phyloP scores from a whole-genome alignment of 2,329 filamentous ascomycete genomes.

The Parastagonospora avenae region DNA sequence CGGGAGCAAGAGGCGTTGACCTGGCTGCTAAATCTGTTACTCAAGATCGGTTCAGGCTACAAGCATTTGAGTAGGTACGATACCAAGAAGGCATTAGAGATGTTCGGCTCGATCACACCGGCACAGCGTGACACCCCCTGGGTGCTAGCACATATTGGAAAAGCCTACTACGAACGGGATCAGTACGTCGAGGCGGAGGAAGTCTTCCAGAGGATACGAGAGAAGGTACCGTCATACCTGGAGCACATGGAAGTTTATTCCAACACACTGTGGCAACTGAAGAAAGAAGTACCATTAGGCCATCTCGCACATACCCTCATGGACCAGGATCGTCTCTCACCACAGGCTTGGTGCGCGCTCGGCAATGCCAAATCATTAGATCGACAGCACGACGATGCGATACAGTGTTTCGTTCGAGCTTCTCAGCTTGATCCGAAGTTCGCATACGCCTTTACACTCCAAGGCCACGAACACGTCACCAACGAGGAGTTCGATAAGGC shows the following conservation, averaged over 20 bases:
- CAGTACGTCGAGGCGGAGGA: conserved; percentile 86
- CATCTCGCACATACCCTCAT: conserved; percentile 90
- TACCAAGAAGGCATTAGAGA: conserved; percentile 75
- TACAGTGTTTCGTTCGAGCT: conserved; percentile 92
- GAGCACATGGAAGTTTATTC: conserved; percentile 99
- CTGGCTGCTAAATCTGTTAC: conserved; percentile 79
- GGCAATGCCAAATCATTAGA: conserved; percentile 94
- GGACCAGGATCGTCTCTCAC: conserved; percentile 84
- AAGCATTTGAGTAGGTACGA: conserved; percentile 78
- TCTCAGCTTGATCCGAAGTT: conserved; percentile 89
- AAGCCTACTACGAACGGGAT: conserved; percentile 88
- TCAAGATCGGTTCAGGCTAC: conserved; percentile 81
- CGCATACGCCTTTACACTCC: conserved; percentile 92
- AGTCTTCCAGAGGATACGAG: conserved; percentile 78
- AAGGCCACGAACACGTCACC: conserved; percentile 92
- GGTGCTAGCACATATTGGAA: conserved; percentile 89
- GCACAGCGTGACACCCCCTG: conserved; percentile 88
- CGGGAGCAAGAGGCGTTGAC: conserved; percentile 77
- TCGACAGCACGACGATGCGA: conserved; percentile 90
- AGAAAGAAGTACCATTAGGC: conserved; percentile 87
- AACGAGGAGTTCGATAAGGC: conserved; percentile 99
- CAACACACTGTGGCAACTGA: conserved; percentile 97
- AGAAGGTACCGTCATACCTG: conserved; percentile 78
- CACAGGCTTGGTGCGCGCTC: conserved; percentile 93
- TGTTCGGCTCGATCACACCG: conserved; percentile 72